A percentile compares a stretch with the other conserved stretches of the same genome.
Conservation (phyloP, 176 grass and related monocot genomes). For the Rhipidocladum racemiflorum region DNA sequence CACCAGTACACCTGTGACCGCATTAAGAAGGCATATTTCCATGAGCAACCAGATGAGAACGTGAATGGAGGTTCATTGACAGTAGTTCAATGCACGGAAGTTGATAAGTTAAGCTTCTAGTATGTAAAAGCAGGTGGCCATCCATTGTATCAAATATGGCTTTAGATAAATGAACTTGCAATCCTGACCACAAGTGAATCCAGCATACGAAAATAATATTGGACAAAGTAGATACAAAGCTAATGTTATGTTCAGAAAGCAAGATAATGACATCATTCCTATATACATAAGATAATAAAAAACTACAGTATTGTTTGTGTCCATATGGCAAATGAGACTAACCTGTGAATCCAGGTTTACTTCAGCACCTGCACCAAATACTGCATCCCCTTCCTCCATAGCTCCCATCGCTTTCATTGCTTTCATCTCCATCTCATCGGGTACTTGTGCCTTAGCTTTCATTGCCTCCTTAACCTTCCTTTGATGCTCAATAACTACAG, state of each 20-base stretch:
- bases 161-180: slow-evolving; percentile 11
- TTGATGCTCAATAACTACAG: slow-evolving; percentile 75
- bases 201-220: neutral
- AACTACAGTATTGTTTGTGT: neutral
- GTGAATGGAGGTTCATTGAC: neutral
- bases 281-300: neutral
- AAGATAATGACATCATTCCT: neutral
- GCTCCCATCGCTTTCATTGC: slow-evolving; percentile 94
- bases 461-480: slow-evolving; percentile 76
- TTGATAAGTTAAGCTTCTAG: slow-evolving; percentile 13
- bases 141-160: neutral
- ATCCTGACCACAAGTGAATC: slow-evolving; percentile 1
- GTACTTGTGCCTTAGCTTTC: slow-evolving; percentile 48
- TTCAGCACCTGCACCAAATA: slow-evolving; percentile 87
- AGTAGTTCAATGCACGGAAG: neutral
- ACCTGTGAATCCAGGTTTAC: slow-evolving; percentile 96
- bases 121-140: slow-evolving; percentile 6
- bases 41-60: slow-evolving; percentile 21
- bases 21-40: slow-evolving; percentile 13
- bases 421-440: slow-evolving; percentile 85
- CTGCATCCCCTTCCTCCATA: slow-evolving; percentile 90
- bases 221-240: neutral
- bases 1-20: slow-evolving; percentile 88
- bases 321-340: slow-evolving; percentile 22
- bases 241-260: neutral